Evolutionary conservation across 371 early-diverging fungal genomes (phyloP), one percentile per base, ranked within the genome.

Genomic region (Actinomortierella wolfii): DNA sequence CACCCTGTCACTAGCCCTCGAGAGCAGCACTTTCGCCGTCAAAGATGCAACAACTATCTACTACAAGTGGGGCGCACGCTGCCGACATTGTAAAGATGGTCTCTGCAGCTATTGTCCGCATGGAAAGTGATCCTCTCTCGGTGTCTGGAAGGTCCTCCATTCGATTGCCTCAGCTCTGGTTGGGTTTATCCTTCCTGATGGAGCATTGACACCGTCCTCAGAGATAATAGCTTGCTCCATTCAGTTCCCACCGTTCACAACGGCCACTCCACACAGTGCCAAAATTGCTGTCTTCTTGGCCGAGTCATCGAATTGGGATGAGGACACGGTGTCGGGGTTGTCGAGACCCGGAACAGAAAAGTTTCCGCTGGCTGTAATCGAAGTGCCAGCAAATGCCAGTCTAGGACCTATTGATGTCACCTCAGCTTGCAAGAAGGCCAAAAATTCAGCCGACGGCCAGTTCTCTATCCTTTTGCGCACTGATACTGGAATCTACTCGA

Each of bases 31-130:
- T 1, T 64, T 67, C 11, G 77, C 77, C 2, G 28, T 46, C 64
- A 77, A 77, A 52, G 77, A 77, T 68, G 67, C 77, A 7, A 77
- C 77, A 25, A 73, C 74, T 43, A n/a, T 57, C 42, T 64, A 64
- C 29, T 77, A 74, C 8, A 68, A n/a, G n/a, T n/a, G n/a, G n/a
- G n/a, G n/a, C n/a, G n/a, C n/a, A n/a, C n/a, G n/a, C n/a, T n/a
- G n/a, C n/a, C n/a, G n/a, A n/a, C n/a, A n/a, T n/a, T n/a, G n/a
- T n/a, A n/a, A n/a, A n/a, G n/a, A 64, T 20, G 65, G 54, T 21
- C 54, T 49, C 64, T 77, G 77, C 49, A 34, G 68, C 40, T 21
- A 58, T 43, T 77, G 77, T 44, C 75, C 77, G 2, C n/a, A n/a
- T n/a, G 77, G 77, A 29, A 43, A 58, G 29, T 48, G 64, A 6